These are phyloP conservation scores for Epichloe amarillans DNA, from an alignment of 2,329 filamentous ascomycete species.

Conservation along the genomic window DNA sequence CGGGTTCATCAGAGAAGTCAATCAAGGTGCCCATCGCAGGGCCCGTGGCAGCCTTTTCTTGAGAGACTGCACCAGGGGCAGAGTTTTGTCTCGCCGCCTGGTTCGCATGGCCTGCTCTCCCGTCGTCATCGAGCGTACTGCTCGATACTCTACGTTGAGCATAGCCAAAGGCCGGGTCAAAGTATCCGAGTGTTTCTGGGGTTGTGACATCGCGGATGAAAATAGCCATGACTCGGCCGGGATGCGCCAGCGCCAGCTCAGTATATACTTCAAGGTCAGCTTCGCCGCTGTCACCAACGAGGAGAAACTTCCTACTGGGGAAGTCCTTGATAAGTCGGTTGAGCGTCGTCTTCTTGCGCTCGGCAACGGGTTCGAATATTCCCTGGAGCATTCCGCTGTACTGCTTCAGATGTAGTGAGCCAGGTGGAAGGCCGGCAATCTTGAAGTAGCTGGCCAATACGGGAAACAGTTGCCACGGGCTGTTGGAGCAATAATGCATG, in stretches of 20 bases:
- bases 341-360: conserved; percentile 80
- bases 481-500: conserved; percentile 98
- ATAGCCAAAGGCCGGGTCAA: conserved; percentile 45
- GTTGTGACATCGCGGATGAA: conserved; percentile 96
- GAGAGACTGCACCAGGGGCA: conserved; percentile 7
- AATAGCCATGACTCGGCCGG: conserved; percentile 68
- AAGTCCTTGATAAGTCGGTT: conserved; percentile 83
- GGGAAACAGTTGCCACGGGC: conserved; percentile 93
- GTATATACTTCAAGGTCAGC: conserved; percentile 96
- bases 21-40: conserved; percentile 45
- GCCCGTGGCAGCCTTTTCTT: conserved; percentile 17
- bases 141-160: conserved; percentile 15
- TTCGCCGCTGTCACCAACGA: conserved; percentile 92
- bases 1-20: conserved; percentile 43
- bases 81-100: conserved; percentile 16
- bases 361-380: conserved; percentile 93
- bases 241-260: conserved; percentile 75
- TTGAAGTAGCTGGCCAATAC: conserved; percentile 78
- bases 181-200: conserved; percentile 56
- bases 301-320: conserved; percentile 73
- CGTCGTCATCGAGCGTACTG: conserved; percentile 15
- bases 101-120: conserved; percentile 3
- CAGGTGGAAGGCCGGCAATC: conserved; percentile 64
- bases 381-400: conserved; percentile 96
- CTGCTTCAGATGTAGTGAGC: conserved; percentile 89